Evolutionary conservation across 495 filamentous ascomycete genomes (phyloP).

Genomic region (Podospora australis): DNA sequence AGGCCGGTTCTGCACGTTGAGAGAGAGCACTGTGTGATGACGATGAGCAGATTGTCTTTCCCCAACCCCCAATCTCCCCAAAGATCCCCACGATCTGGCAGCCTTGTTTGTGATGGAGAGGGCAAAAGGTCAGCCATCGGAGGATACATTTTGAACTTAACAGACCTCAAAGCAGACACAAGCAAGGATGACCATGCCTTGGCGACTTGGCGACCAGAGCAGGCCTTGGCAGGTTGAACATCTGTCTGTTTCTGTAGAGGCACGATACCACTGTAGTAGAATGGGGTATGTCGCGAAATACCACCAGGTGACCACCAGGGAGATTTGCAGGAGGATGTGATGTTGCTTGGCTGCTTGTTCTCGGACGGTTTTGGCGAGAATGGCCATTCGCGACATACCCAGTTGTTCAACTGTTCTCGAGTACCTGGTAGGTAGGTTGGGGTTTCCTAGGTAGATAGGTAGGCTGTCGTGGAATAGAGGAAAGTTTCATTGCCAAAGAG

Average conservation of each 20-base stretch:
- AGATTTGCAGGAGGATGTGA: constrained; percentile 1
- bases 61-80: not conserved
- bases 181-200: not conserved
- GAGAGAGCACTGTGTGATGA: no score
- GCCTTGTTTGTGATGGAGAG: not conserved
- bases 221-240: not conserved
- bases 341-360: not conserved
- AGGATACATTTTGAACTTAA: no score
- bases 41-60: no score
- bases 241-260: not conserved
- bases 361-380: not conserved
- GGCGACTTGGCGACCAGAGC: not conserved
- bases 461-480: no score
- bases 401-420: no score
- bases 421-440: no score
- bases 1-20: not conserved
- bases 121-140: not conserved
- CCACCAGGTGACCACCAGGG: not conserved
- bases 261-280: not conserved
- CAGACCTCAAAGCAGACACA: no score
- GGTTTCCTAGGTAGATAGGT: no score
- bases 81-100: not conserved
- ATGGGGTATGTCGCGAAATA: not conserved
- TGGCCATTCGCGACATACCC: no score
- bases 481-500: no score